A percentile compares a stretch with the other conserved stretches of the same genome.
phyloP scores from a whole-genome alignment of 2,329 filamentous ascomycete species.

The Rutstroemia sp. region DNA sequence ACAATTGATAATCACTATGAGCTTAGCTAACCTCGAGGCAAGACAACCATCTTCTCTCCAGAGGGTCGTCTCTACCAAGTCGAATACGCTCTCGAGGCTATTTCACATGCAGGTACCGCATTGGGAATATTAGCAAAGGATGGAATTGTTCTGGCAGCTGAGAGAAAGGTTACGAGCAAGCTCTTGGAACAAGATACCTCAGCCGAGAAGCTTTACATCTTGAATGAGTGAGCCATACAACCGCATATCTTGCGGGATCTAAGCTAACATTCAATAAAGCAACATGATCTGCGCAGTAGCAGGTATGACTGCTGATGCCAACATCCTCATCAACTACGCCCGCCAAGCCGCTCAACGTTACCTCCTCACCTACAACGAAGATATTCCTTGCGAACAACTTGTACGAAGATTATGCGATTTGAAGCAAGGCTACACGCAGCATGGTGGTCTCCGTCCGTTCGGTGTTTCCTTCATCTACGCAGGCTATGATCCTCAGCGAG shows the following conservation, averaged over 20 bases:
- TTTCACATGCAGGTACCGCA: conserved; percentile 95
- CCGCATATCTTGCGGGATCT: background rate
- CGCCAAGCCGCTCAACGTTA: conserved; percentile 95
- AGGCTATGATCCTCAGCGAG: conserved; percentile 88
- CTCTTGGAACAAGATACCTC: conserved; percentile 98
- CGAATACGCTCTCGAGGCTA: conserved; percentile 97
- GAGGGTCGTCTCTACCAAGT: conserved; percentile 98
- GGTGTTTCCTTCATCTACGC: conserved; percentile 99
- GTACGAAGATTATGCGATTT: conserved; percentile 94
- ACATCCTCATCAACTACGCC: conserved; percentile 99
- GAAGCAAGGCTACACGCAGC: conserved; percentile 98
- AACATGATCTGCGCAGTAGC: conserved; percentile 99
- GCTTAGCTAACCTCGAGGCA: conserved; percentile 18
- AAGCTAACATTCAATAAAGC: conserved; percentile 40
- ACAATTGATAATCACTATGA: background rate
- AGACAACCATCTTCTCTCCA: conserved; percentile 99
- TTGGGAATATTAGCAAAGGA: conserved; percentile 96
- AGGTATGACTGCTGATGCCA: conserved; percentile 98
- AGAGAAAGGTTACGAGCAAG: conserved; percentile 99
- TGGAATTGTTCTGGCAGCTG: conserved; percentile 94
- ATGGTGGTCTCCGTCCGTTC: conserved; percentile 95
- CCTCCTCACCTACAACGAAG: conserved; percentile 98
- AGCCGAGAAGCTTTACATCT: conserved; percentile 98
- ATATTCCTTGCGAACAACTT: conserved; percentile 98
- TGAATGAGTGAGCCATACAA: conserved; percentile 72